Evolutionary conservation across 176 grass and related monocot species (phyloP).

Genomic region (Carex pumila): DNA sequence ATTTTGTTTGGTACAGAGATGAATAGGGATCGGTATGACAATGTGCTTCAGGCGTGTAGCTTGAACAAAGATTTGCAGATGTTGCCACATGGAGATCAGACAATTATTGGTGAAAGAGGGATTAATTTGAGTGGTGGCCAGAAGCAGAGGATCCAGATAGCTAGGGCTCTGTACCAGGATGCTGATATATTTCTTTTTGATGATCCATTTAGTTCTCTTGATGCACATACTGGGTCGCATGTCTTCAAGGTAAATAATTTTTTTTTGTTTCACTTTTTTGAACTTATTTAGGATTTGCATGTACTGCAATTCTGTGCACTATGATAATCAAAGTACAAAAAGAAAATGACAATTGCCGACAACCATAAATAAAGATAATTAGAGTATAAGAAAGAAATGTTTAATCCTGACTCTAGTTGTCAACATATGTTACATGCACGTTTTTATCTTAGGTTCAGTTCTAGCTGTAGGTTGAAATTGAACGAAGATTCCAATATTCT

Average conservation of each 20-base stretch:
- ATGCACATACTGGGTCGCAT: slow-evolving; percentile 49
- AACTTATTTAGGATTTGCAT: background rate
- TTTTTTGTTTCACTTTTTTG: background rate
- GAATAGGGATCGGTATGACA: slow-evolving; percentile 29
- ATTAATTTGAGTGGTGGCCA: slow-evolving; percentile 46
- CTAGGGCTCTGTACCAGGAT: slow-evolving; percentile 43
- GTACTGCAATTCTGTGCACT: too few species aligned
- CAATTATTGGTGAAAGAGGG: slow-evolving; percentile 39
- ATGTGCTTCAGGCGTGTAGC: slow-evolving; percentile 33
- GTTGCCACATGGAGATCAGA: slow-evolving; percentile 38
- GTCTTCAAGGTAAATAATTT: slow-evolving; percentile 28
- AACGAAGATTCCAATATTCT: too few species aligned
- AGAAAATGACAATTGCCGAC: background rate
- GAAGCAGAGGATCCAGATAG: slow-evolving; percentile 45
- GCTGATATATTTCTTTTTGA: slow-evolving; percentile 39
- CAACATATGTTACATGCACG: too few species aligned
- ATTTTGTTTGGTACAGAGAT: slow-evolving; percentile 36
- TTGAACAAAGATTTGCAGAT: slow-evolving; percentile 46
- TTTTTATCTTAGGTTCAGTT: too few species aligned
- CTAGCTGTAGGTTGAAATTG: too few species aligned
- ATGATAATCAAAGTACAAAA: too few species aligned
- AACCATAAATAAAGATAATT: too few species aligned
- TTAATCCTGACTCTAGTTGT: background rate
- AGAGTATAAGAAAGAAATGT: background rate
- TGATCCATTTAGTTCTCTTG: slow-evolving; percentile 40